Conservation (phyloP, 495 filamentous ascomycete genomes). For the Durotheca rogersii region DNA sequence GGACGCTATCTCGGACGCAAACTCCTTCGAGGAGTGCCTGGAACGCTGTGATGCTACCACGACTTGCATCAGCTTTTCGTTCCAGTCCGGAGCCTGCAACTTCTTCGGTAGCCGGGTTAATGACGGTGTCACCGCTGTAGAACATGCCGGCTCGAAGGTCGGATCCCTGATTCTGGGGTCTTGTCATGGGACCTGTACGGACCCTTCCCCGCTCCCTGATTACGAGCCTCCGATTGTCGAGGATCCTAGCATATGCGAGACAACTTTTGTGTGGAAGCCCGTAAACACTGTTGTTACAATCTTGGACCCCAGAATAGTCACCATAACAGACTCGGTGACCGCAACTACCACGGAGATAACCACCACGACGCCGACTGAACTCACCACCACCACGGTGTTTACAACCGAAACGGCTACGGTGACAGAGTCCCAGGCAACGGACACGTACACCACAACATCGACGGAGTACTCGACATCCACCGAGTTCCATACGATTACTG, state of each 20-base stretch:
- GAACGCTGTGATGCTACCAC: slow-evolving; percentile 3
- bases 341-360: slow-evolving; percentile 8
- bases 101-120: slow-evolving; percentile 7
- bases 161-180: slow-evolving; percentile 13
- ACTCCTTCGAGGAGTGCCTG: slow-evolving; percentile 12
- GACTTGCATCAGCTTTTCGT: slow-evolving; percentile 9
- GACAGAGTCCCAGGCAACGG: slow-evolving; percentile 7
- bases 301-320: neutral
- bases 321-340: neutral
- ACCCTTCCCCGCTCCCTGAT: neutral
- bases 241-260: slow-evolving; percentile 11
- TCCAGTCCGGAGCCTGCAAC: neutral
- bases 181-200: slow-evolving; percentile 8
- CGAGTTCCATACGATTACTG: neutral
- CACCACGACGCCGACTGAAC: slow-evolving; percentile 1
- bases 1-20: neutral
- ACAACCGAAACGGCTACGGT: slow-evolving; percentile 1
- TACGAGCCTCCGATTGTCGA: slow-evolving; percentile 6
- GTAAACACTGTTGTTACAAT: slow-evolving; percentile 6
- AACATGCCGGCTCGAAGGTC: slow-evolving; percentile 1
- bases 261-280: slow-evolving; percentile 12
- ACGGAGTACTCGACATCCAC: slow-evolving; percentile 11
- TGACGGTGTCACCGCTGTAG: slow-evolving; percentile 4
- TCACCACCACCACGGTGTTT: slow-evolving; percentile 11
- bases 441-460: slow-evolving; percentile 6